These are phyloP conservation scores for Irpex lacteus DNA, from an alignment of 1,284 basidiomycete genomes.

Conservation along the genomic window DNA sequence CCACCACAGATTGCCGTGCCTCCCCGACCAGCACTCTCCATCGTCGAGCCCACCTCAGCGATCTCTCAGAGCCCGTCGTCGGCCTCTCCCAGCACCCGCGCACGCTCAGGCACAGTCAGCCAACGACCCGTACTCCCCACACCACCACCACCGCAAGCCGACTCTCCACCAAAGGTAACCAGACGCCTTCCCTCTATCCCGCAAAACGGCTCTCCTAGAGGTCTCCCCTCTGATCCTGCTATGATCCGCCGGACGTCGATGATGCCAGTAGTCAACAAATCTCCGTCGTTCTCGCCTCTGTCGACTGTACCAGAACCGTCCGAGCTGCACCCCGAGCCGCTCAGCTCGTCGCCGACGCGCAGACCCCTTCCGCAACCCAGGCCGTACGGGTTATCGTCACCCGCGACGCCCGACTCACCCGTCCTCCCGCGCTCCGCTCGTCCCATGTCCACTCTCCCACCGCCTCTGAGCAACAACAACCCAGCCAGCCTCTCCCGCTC, in stretches of 20 bases:
- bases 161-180: conserved; percentile 1
- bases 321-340: neutral
- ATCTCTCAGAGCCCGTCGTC: conserved; percentile 7
- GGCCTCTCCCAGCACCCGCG: conserved; percentile 16
- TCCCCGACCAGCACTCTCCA: neutral
- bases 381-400: neutral
- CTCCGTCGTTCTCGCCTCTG: conserved; percentile 14
- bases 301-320: conserved; percentile 15
- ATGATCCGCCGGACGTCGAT: conserved; percentile 7
- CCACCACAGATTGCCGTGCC: neutral
- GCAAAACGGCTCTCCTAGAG: conserved; percentile 3
- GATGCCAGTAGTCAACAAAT: neutral
- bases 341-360: neutral
- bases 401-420: neutral
- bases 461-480: neutral
- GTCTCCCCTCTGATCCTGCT: conserved; percentile 14
- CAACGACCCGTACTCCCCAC: conserved; percentile 18
- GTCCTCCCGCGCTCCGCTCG: conserved; percentile 7
- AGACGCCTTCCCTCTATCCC: conserved; percentile 10
- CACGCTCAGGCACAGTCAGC: conserved; percentile 26
- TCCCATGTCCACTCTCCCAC: neutral
- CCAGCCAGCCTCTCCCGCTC: conserved; percentile 5
- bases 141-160: conserved; percentile 12
- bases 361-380: neutral
- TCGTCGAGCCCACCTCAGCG: conserved; percentile 1